Evolutionary conservation across 805 yeast species (phyloP), one percentile per base, ranked within the genome.

Genomic region (Lipomyces spencermartinsiae): DNA sequence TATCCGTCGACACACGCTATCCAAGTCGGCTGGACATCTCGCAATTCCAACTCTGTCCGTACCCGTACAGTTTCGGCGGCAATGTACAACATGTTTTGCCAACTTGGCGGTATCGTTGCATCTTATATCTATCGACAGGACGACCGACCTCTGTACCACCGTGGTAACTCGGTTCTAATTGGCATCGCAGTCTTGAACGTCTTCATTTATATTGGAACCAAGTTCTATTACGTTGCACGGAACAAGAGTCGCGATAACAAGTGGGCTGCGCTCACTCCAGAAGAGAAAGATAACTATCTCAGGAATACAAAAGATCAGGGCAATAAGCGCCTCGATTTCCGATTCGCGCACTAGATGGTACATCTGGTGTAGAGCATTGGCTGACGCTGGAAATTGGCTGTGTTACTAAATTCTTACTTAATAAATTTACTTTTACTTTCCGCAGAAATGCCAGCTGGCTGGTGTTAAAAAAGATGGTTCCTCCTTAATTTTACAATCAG

Each of bases 51-150:
- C 75, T 81, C 89, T 0, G 89, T 89, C 34, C 78, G 88, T n/a
- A 79, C 86, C 1, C 80, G 93, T 72, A 85, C 92, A 0, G 87
- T 89, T 4, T 83, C 89, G 14, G 86, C 91, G 0, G 87, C 92
- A 0, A 66, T 89, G 59, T 88, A 85, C 74, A 89, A 89, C 73
- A 87, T 88, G 82, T 84, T 82, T 75, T 86, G 85, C 0, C 93
- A 89, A 74, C 80, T 86, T 0, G 89, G 87, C 0, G 76, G 80
- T 22, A 86, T 89, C 60, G 78, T 84, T 9, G 79, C 86, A 2
- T 79, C 87, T 7, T 85, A 88, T 73, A 82, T 89, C 6, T 89
- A 89, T 76, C 77, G 88, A 59, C 75, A 76, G 0, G 83, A 82
- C 56, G 93, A 89, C 74, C 79, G 79, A 55, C 93, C 93, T 0